Base-by-base conservation (phyloP, 768 basidiomycete species). In the Porphyrellus cyaneotinctus region DNA sequence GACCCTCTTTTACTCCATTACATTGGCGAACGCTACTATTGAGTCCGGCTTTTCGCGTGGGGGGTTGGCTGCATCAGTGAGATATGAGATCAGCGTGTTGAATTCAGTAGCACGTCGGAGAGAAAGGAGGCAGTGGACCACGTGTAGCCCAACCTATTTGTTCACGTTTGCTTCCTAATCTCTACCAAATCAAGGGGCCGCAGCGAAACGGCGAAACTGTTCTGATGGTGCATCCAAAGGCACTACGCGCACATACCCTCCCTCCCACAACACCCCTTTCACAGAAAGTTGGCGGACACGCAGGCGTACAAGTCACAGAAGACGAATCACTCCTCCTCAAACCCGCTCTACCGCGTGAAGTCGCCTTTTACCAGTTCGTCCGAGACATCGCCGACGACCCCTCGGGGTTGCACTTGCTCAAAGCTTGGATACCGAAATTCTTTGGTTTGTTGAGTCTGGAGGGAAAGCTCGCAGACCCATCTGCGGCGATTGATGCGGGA, bases 241-340 rank as follows among this genome's bases (percentile, higher is more conserved):
- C 35, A 23, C 30, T 24, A 13, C 65, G 58, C 11, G 13, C 57
- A 2, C 60, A 47, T 30, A 66, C 68, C 0, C 54, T 66, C 35
- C 37, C 64, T 4, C 60, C 60, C 1, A 56, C 59, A 17, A 56
- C 58, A 17, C 72, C 77, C 3, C 74, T 86, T 23, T 65, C 66
- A 11, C 71, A 78, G 18, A 88, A 93, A 71, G 91, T 95, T 45
- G 91, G 88, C 18, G 92, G 92, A 0, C 93, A 95, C 62, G 66
- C 80, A 4, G 84, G 86, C 18, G 79, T 95, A n/a, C 74, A 81
- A 39, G 74, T 82, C 6, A 83, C 81, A 5, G 85, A 84, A 56
- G 87, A 90, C 59, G 83, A 81, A 14, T 83, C 83, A 2, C 80
- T 92, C n/a, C 70, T 95, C 38, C 84, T 93, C 74, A 95, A 95